Evolutionary conservation across 2,329 filamentous ascomycete genomes (phyloP).

Genomic region (Exophiala sp.): DNA sequence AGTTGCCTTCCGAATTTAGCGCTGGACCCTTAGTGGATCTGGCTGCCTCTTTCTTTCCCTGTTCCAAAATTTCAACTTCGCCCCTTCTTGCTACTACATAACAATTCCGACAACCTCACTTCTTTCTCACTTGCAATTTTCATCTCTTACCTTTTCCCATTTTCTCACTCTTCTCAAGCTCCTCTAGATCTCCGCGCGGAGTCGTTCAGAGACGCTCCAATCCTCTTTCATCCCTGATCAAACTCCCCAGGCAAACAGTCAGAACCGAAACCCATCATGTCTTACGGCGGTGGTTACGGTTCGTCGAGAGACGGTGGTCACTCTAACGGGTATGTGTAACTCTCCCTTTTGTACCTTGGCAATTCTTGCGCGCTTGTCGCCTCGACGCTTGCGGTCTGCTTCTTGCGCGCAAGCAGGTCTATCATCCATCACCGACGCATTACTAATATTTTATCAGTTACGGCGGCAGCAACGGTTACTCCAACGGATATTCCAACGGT

Average conservation of each 20-base stretch:
- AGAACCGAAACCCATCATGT: slow-evolving; percentile 51
- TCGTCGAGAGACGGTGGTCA: slow-evolving; percentile 42
- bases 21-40: slow-evolving; percentile 6
- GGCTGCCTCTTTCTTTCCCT: slow-evolving; percentile 5
- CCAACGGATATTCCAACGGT: slow-evolving; percentile 46
- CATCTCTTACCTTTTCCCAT: slow-evolving; percentile 17
- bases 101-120: slow-evolving; percentile 6
- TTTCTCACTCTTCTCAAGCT: slow-evolving; percentile 27
- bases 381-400: background rate
- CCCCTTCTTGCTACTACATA: slow-evolving; percentile 14
- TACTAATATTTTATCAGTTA: slow-evolving; percentile 13
- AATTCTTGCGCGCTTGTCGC: background rate
- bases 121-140: slow-evolving; percentile 8
- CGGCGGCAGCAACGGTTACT: slow-evolving; percentile 32
- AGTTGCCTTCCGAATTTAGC: background rate
- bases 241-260: background rate
- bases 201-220: slow-evolving; percentile 6
- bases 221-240: slow-evolving; percentile 10
- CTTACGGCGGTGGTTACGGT: slow-evolving; percentile 54
- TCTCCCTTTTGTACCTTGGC: background rate
- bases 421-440: background rate
- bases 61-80: slow-evolving; percentile 15
- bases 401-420: background rate
- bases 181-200: slow-evolving; percentile 11
- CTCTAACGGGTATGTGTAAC: slow-evolving; percentile 24